Evolutionary conservation across 1,139 yeast species (phyloP).

Genomic region (Zygosaccharomyces pseudobailii): DNA sequence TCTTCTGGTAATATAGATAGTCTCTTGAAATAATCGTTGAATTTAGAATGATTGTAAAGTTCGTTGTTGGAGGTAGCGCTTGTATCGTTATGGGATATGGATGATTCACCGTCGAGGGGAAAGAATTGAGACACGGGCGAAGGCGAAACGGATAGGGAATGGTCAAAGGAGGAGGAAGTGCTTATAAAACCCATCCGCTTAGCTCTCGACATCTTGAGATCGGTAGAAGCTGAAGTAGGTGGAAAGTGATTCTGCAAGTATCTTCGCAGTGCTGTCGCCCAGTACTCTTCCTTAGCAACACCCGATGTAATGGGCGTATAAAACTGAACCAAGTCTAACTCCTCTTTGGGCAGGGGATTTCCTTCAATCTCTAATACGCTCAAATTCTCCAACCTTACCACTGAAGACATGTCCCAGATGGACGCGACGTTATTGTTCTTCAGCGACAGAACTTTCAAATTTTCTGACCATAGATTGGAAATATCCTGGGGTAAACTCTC

Average conservation of each 20-base stretch:
- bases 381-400: constrained; percentile 50
- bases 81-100: constrained; percentile 9
- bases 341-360: constrained; percentile 60
- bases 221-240: constrained; percentile 14
- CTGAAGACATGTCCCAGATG: constrained; percentile 52
- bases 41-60: constrained; percentile 37
- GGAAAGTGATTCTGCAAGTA: constrained; percentile 24
- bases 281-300: constrained; percentile 27
- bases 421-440: constrained; percentile 57
- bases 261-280: constrained; percentile 31
- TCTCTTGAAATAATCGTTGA: constrained; percentile 67
- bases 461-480: constrained; percentile 38
- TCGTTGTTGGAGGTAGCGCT: constrained; percentile 10
- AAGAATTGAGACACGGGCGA: constrained; percentile 13
- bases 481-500: constrained; percentile 40
- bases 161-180: constrained; percentile 36
- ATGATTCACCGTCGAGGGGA: not conserved
- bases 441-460: constrained; percentile 55
- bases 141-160: constrained; percentile 10
- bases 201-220: constrained; percentile 40
- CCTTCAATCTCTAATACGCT: constrained; percentile 65
- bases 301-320: constrained; percentile 31
- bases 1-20: constrained; percentile 64
- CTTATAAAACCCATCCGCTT: constrained; percentile 69
- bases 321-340: constrained; percentile 50